Base-by-base conservation (phyloP, 2,329 filamentous ascomycete genomes). In the Colletotrichum liaoningense region DNA sequence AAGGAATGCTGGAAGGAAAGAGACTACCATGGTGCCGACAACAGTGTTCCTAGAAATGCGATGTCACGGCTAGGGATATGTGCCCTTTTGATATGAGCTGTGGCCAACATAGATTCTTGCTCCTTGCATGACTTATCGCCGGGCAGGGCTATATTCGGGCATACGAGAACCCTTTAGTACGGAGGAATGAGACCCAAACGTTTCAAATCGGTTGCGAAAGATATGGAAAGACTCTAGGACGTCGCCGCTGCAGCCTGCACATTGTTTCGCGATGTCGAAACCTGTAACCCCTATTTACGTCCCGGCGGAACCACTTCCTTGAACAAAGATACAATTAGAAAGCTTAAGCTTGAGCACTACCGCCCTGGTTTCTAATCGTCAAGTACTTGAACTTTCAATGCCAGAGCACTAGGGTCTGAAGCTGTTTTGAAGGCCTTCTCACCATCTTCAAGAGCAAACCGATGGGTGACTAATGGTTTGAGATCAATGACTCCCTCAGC, bases 371-470 rank as follows among this genome's bases (percentile, higher is more conserved):
- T 67, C 35, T 33, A 71, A 5, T 76, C 74, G 35, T 77, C 76
- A 24, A 76, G 19, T 16, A 75, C 66, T 52, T 75, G 75, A 5
- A 76, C 71, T 26, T 76, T 76, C 38, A 76, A 38, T 4, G 74
- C 71, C 58, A 64, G 49, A 4, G 74, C 67, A 9, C 22, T 55
- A 4, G 72, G 74, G 33, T 72, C 56, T 5, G 71, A 74, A 24
- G 74, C 75, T 26, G 63, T 67, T 24, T 57, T 35, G 59, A 76
- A 83, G 19, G 82, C 82, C 28, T 81, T 76, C 16, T 78, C 74
- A 5, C 79, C 78, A n/a, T 79, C 74, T 58, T 83, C 79, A 69
- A 83, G 81, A 0, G 77, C 76, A 52, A 80, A 78, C 12, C 80
- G 69, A 55, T 79, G 79, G 1, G 79, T 82, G 5, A 83, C 81